A percentile compares a stretch with the other conserved stretches of the same genome.
phyloP scores from a whole-genome alignment of 2,329 filamentous ascomycete genomes.

The Lachnellula subtilissima region DNA sequence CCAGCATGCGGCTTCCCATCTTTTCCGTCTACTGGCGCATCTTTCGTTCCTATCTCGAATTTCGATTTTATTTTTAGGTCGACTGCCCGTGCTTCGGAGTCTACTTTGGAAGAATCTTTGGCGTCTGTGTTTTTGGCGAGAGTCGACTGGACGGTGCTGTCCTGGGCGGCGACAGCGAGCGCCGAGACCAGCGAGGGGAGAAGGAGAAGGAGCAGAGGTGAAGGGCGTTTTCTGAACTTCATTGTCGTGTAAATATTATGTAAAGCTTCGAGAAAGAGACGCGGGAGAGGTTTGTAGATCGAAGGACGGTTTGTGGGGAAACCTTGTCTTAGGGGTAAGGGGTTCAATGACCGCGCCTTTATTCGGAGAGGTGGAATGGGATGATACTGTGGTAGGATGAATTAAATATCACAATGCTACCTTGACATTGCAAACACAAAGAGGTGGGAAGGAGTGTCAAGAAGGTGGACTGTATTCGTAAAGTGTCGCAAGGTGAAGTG shows the following conservation, averaged over 20 bases:
- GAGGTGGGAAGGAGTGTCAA: neutral
- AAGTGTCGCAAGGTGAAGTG: no score
- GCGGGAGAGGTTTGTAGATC: constrained; percentile 1
- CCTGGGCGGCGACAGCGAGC: constrained; percentile 28
- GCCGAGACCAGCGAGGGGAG: constrained; percentile 50
- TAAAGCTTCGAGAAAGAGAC: neutral
- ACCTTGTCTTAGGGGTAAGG: neutral
- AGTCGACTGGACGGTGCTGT: constrained; percentile 17
- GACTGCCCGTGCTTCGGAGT: constrained; percentile 17
- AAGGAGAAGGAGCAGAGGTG: constrained; percentile 56
- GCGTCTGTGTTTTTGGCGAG: constrained; percentile 20
- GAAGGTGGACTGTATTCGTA: neutral
- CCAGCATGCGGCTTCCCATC: constrained; percentile 92
- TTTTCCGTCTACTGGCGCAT: constrained; percentile 85
- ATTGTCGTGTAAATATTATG: constrained; percentile 37
- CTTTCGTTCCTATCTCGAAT: constrained; percentile 54
- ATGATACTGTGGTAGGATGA: neutral
- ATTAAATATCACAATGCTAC: neutral
- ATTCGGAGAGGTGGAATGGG: neutral
- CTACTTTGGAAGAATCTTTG: constrained; percentile 13
- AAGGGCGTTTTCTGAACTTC: constrained; percentile 52
- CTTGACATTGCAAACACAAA: neutral
- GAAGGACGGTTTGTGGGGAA: constrained; percentile 1
- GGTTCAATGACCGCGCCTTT: neutral
- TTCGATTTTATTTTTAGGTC: constrained; percentile 31